phyloP scores from a whole-genome alignment of 345 rosid species.

The Erucastrum elatum region DNA sequence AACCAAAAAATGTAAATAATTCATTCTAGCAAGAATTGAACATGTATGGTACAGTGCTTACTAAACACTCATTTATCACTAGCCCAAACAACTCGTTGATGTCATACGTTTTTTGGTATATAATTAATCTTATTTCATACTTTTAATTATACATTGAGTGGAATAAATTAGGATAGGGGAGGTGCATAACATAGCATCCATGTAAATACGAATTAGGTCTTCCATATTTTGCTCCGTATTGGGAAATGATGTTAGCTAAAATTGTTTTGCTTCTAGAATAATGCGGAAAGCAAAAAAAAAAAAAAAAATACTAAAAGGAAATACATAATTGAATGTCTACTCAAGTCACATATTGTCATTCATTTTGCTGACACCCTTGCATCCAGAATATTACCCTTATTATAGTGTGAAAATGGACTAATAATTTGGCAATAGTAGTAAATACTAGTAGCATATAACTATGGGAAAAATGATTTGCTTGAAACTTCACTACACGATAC shows the following conservation, averaged over 20 bases:
- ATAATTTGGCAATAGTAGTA: background rate
- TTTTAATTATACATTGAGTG: background rate
- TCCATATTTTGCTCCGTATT: background rate
- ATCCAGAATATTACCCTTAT: constrained; percentile 21
- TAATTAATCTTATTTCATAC: constrained; percentile 8
- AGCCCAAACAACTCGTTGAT: too few species aligned
- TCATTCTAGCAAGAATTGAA: too few species aligned
- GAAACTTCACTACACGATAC: constrained; percentile 1
- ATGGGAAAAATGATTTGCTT: background rate
- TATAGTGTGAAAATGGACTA: background rate
- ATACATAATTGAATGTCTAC: background rate
- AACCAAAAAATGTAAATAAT: too few species aligned
- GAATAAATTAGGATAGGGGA: background rate
- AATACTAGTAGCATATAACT: background rate
- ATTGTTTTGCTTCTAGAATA: background rate
- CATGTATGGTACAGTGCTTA: too few species aligned
- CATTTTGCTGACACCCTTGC: constrained; percentile 32
- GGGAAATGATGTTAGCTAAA: background rate
- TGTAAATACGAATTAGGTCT: background rate
- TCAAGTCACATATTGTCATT: constrained; percentile 30
- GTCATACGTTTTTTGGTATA: background rate
- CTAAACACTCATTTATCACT: too few species aligned
- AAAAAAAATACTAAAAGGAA: background rate
- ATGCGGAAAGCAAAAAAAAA: background rate
- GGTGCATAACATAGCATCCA: background rate